Evolutionary conservation across 305 asterid genomes (phyloP).

Genomic region (Fraxinus platypoda): DNA sequence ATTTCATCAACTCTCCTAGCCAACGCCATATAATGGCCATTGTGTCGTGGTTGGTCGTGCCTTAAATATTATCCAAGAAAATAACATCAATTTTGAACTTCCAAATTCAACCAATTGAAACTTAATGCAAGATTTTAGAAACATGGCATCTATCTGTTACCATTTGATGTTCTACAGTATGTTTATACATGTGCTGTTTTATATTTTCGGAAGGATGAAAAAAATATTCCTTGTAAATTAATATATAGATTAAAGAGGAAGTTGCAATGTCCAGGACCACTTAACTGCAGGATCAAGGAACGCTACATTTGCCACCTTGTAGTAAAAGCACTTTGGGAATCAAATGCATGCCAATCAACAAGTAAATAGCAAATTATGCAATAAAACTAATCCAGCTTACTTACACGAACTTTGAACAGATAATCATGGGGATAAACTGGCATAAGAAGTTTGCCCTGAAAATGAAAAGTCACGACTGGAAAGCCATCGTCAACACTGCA

Average conservation of each 20-base stretch:
- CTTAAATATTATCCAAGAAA: neutral
- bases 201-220: neutral
- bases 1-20: neutral
- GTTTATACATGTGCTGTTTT: neutral
- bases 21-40: neutral
- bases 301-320: neutral
- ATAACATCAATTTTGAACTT: neutral
- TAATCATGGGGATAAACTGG: slow-evolving; percentile 80
- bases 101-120: neutral
- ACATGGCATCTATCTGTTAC: neutral
- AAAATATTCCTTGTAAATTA: neutral
- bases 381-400: slow-evolving; percentile 27
- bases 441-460: slow-evolving; percentile 54
- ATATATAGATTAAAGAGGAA: too few relatives aligned
- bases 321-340: slow-evolving; percentile 15
- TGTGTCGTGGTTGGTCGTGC: neutral
- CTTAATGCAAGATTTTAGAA: neutral
- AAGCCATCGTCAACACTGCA: slow-evolving; percentile 78
- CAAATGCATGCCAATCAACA: neutral
- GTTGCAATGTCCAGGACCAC: neutral
- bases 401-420: slow-evolving; percentile 59
- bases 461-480: slow-evolving; percentile 78
- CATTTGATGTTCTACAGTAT: neutral
- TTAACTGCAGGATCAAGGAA: neutral
- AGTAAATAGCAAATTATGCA: slow-evolving; percentile 9